Base-by-base conservation (phyloP, 495 filamentous ascomycete species). In the Penicilliopsis zonata region DNA sequence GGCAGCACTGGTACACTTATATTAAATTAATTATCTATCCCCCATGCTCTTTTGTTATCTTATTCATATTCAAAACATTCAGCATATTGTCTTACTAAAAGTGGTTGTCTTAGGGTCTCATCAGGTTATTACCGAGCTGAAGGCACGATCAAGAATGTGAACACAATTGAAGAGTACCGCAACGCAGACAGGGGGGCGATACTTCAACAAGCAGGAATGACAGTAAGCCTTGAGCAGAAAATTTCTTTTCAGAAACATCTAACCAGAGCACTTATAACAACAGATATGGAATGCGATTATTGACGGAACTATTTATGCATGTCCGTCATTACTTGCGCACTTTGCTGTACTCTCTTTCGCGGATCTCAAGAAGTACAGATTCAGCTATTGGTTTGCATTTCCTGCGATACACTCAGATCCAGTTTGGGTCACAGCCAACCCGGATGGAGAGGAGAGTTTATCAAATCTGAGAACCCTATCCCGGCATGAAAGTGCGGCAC, bases 221-320 rank as follows among this genome's bases (percentile, higher is more conserved):
- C 76, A 53, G 86, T 90, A 59, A 44, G 70, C 54, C 21, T 31
- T 19, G 5, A 15, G 29, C 15, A 9, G 37, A 9, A 10, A 12
- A 12, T n/a, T 13, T 13, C 13, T 13, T 29, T 17, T 18, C 6
- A 36, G 15, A 4, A 27, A 27, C 8, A 4, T 7, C 15, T 30
- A 18, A 28, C 13, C 33, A 27, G 34, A 19, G 17, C 9, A 31
- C 13, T 8, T 10, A 28, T 14, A 29, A 19, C 19, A 8, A 5
- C 42, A 94, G 82, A 83, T 98, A 31, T 95, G 87, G 92, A 85
- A 95, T 59, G 90, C 90, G 16, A 93, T 96, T 43, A 74, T 81
- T 39, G 90, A 98, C 53, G 87, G 87, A 13, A 92, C 83, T 5
- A 94, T 98, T 41, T 94, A 87, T 53, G 87, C 84, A 8, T 82